A percentile compares a stretch with the other conserved stretches of the same genome.
phyloP scores from a whole-genome alignment of 129 eudicot species.

The Mikania micrantha region DNA sequence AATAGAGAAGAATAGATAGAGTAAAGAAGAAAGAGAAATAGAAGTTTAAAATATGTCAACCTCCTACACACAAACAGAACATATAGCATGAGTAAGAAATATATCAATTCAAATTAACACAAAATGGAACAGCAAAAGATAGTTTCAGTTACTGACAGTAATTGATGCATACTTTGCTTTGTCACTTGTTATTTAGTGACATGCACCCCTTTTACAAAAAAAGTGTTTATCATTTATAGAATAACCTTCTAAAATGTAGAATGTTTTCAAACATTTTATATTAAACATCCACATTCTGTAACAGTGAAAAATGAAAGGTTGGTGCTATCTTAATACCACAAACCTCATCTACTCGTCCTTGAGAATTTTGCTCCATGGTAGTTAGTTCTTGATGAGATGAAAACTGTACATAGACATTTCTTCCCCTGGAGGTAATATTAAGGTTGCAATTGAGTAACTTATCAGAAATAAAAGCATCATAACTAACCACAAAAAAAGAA shows the following conservation, averaged over 20 bases:
- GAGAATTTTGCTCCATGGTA: slow-evolving; percentile 88
- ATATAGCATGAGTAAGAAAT: slow-evolving; percentile 4
- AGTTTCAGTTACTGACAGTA: neutral
- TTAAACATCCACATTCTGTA: neutral
- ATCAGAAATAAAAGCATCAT: neutral
- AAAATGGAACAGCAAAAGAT: neutral
- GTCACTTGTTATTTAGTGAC: neutral
- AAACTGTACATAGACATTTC: slow-evolving; percentile 90
- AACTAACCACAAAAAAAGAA: neutral
- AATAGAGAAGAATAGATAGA: slow-evolving; percentile 71
- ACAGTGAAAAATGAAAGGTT: neutral
- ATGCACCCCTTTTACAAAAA: neutral
- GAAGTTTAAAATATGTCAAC: slow-evolving; percentile 29
- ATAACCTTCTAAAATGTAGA: neutral
- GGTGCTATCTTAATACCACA: slow-evolving; percentile 2
- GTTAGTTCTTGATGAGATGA: slow-evolving; percentile 96
- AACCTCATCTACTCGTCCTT: slow-evolving; percentile 96
- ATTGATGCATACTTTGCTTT: neutral
- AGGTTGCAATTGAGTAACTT: neutral
- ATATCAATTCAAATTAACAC: neutral
- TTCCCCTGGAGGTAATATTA: slow-evolving; percentile 51
- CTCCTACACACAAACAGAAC: slow-evolving; percentile 29
- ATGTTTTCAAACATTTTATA: neutral
- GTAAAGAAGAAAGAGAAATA: slow-evolving; percentile 42
- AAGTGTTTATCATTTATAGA: too few relatives aligned